These are phyloP conservation scores for Isatis lusitanica DNA, from an alignment of 441 rosid species.

Conservation along the genomic window DNA sequence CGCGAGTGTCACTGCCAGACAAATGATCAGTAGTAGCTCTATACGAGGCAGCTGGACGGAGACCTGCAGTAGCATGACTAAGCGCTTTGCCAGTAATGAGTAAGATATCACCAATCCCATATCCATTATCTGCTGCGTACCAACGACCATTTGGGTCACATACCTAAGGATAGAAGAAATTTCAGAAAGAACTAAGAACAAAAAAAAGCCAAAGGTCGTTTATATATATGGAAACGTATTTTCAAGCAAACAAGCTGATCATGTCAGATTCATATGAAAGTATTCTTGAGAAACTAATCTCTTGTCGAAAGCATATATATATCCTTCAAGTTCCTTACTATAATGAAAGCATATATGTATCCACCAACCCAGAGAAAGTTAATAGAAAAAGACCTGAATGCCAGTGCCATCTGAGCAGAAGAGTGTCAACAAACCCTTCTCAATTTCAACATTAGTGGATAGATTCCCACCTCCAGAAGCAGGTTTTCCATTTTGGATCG, in stretches of 20 bases:
- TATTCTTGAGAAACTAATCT: slow-evolving; percentile 14
- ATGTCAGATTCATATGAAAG: slow-evolving; percentile 12
- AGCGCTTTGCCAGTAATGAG: slow-evolving; percentile 95
- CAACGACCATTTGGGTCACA: slow-evolving; percentile 95
- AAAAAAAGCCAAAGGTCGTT: background rate
- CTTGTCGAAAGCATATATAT: background rate
- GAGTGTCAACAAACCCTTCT: slow-evolving; percentile 86
- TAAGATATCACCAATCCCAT: slow-evolving; percentile 72
- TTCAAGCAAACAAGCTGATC: slow-evolving; percentile 15
- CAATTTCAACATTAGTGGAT: slow-evolving; percentile 63
- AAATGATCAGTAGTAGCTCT: slow-evolving; percentile 59
- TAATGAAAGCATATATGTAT: background rate
- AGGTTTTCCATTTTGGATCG: slow-evolving; percentile 74
- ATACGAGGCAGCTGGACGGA: slow-evolving; percentile 82
- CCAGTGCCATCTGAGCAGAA: slow-evolving; percentile 82
- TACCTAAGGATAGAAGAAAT: slow-evolving; percentile 53
- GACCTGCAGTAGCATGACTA: slow-evolving; percentile 93
- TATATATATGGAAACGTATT: background rate
- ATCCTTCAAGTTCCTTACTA: slow-evolving; percentile 7
- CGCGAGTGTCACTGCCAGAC: slow-evolving; percentile 53
- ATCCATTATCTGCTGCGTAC: slow-evolving; percentile 86
- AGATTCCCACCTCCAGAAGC: slow-evolving; percentile 71
- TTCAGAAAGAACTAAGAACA: slow-evolving; percentile 4
- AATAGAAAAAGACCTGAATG: slow-evolving; percentile 57
- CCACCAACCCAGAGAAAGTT: slow-evolving; percentile 8